Conservation (phyloP, 495 filamentous ascomycete genomes). For the Evansstolkia leycettana region DNA sequence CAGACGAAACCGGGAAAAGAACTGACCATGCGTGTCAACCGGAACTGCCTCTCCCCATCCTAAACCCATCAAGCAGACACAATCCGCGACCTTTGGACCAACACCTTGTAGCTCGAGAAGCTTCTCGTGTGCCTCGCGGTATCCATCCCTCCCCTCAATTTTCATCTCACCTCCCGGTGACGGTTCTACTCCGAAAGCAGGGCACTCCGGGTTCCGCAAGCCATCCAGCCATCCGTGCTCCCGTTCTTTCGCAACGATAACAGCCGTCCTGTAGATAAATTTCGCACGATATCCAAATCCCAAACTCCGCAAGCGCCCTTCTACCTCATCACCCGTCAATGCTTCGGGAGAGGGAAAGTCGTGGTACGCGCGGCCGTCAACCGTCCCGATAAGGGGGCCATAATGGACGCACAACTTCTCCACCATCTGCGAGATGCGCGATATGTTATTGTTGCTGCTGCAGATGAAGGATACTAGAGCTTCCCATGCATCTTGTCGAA, state of each 20-base stretch:
- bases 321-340: constrained; percentile 55
- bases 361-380: constrained; percentile 62
- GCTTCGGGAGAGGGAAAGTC: constrained; percentile 74
- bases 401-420: constrained; percentile 83
- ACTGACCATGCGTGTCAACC: constrained; percentile 81
- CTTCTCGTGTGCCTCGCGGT: constrained; percentile 70
- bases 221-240: constrained; percentile 63
- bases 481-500: constrained; percentile 95
- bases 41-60: constrained; percentile 95
- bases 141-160: constrained; percentile 51
- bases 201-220: constrained; percentile 65
- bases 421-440: constrained; percentile 90
- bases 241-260: constrained; percentile 52
- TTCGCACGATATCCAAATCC: constrained; percentile 94
- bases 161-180: constrained; percentile 36
- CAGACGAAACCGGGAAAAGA: constrained; percentile 1
- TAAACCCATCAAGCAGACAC: constrained; percentile 90
- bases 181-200: constrained; percentile 37
- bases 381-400: constrained; percentile 58
- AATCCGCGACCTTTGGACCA: constrained; percentile 94
- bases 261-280: constrained; percentile 77
- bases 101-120: constrained; percentile 73
- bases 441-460: constrained; percentile 98
- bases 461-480: constrained; percentile 90
- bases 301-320: constrained; percentile 62